phyloP scores from a whole-genome alignment of 805 yeast genomes.

The Lachancea sp. region DNA sequence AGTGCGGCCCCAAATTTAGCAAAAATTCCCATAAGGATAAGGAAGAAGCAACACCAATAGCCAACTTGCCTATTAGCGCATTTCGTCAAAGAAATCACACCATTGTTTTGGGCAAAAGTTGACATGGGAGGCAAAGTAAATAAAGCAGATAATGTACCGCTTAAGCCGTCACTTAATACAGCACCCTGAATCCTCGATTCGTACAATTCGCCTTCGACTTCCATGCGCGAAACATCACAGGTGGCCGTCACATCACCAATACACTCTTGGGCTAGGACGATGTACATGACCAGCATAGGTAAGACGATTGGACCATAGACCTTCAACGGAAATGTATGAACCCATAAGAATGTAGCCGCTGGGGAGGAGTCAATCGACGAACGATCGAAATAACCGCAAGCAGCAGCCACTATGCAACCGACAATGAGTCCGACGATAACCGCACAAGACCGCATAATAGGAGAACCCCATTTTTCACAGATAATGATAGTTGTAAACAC shows the following conservation, averaged over 20 bases:
- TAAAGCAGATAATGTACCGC: conserved; percentile 69
- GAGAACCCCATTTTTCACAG: conserved; percentile 85
- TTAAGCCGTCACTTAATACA: conserved; percentile 79
- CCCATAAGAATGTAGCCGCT: conserved; percentile 81
- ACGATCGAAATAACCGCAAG: conserved; percentile 70
- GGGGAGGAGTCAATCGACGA: conserved; percentile 62
- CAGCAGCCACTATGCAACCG: conserved; percentile 91
- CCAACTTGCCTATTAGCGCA: conserved; percentile 84
- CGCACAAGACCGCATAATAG: conserved; percentile 91
- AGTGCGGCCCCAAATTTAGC: conserved; percentile 87
- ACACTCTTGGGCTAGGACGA: conserved; percentile 84
- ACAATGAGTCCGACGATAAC: conserved; percentile 77
- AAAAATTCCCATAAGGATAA: conserved; percentile 80
- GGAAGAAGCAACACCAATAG: conserved; percentile 72
- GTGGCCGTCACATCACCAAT: conserved; percentile 95
- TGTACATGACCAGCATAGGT: conserved; percentile 77
- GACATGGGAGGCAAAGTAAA: conserved; percentile 86
- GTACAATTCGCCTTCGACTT: conserved; percentile 73
- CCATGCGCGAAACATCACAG: conserved; percentile 80
- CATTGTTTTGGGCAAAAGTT: conserved; percentile 91
- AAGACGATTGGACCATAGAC: conserved; percentile 82
- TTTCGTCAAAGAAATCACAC: conserved; percentile 86
- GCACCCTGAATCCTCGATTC: conserved; percentile 93
- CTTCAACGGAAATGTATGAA: conserved; percentile 66
- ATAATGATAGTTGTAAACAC: conserved; percentile 69